Evolutionary conservation across 83 land plant species (phyloP).

Genomic region (Picea abies): DNA sequence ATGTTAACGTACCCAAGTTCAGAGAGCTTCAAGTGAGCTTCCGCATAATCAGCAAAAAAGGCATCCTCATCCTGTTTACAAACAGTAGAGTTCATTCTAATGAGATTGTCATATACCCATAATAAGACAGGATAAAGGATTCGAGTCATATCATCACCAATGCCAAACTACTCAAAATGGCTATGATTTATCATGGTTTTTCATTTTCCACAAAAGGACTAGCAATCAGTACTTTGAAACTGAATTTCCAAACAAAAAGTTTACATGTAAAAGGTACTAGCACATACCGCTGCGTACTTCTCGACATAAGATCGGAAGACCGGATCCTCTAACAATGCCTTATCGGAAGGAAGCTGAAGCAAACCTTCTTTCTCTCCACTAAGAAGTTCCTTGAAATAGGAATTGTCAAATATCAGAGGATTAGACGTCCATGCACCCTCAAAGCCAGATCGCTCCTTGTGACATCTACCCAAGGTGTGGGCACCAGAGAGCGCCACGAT

Average conservation of each 20-base stretch:
- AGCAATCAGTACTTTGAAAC: no score
- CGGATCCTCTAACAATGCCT: constrained; percentile 82
- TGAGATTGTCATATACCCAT: not conserved
- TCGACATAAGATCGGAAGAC: constrained; percentile 66
- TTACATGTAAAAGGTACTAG: not conserved
- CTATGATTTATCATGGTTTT: not conserved
- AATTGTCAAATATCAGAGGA: constrained; percentile 83
- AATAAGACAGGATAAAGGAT: not conserved
- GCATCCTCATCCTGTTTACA: constrained; percentile 66
- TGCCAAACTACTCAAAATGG: not conserved
- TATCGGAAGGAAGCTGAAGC: constrained; percentile 82
- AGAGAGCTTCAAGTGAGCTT: constrained; percentile 66
- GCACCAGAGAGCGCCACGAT: constrained; percentile 97
- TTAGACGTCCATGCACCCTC: constrained; percentile 83
- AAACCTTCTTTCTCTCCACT: constrained; percentile 88
- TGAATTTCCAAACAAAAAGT: not conserved
- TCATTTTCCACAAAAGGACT: not conserved
- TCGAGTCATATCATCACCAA: not conserved
- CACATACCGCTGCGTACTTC: constrained; percentile 61
- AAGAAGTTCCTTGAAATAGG: constrained; percentile 85
- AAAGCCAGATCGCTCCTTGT: constrained; percentile 98
- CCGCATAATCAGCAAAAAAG: constrained; percentile 71
- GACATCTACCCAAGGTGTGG: constrained; percentile 97
- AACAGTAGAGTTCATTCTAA: not conserved
- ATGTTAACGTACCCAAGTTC: constrained; percentile 49